Base-by-base conservation (phyloP, 108 stramenopile species). In the Cyclostephanos tholiformis region DNA sequence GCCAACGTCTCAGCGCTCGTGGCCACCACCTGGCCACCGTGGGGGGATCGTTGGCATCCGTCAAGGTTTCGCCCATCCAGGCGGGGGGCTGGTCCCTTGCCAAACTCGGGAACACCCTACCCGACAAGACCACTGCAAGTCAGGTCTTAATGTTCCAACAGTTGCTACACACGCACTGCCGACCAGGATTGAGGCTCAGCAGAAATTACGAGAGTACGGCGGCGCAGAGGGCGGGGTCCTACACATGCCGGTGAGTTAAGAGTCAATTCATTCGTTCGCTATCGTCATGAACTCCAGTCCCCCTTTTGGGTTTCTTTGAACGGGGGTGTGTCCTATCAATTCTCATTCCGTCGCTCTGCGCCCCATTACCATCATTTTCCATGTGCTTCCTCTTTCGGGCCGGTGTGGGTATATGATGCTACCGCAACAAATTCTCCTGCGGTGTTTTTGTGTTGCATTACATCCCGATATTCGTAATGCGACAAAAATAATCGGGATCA, bases 121-220 rank as follows among this genome's bases (percentile, higher is more conserved):
- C 93, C 2, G 93, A 95, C 71, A 91, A 89, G 71, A 89, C 87
- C 7, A 91, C 91, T 13, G 93, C 93, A 11, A 86, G 85, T 29
- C 93, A 95, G 66, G 91, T 95, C 6, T 67, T 95, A 12, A 95
- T 95, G 93, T 95, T 92, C 67, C 87, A 91, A 16, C 93, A 95
- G 58, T 61, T 95, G 52, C 75, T 95, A 17, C 93, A 95, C 67
- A 95, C 93, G 27, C 79, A 82, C n/a, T 92, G 91, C 67, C 83
- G 88, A 1, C 91, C 91, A 63, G 93, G 93, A 30, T 67, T 95
- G 49, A 74, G 87, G 51, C 78, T 95, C 12, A 86, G 86, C 36
- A 65, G 93, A 20, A 62, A 67, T 22, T 95, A 88, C 62, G 84
- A 95, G 72, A 88, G 72, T 13, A 95, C 90, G 6, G 75, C 82